A percentile compares a stretch with the other conserved stretches of the same genome.
These are phyloP conservation scores for Populus davidiana DNA, from an alignment of 345 rosid genomes.

Conservation along the genomic window DNA sequence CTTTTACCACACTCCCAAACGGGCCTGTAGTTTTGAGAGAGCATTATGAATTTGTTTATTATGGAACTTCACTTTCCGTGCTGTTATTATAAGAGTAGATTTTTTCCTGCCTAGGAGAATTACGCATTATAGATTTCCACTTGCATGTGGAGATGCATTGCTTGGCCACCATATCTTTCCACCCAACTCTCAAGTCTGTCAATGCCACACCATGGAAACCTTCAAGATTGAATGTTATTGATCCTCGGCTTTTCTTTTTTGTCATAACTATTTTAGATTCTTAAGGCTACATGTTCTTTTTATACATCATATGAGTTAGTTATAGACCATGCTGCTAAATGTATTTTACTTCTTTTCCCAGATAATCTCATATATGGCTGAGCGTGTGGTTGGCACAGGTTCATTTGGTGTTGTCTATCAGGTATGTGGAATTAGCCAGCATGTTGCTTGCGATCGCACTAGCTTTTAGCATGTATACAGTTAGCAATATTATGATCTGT, in stretches of 20 bases:
- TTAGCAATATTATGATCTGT: background rate
- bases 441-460: background rate
- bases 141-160: background rate
- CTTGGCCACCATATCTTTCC: background rate
- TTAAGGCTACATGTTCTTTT: background rate
- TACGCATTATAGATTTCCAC: background rate
- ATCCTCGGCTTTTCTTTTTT: background rate
- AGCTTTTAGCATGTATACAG: background rate
- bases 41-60: background rate
- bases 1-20: no score
- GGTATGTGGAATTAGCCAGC: slow-evolving; percentile 35
- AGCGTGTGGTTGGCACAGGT: slow-evolving; percentile 82
- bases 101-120: background rate
- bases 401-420: slow-evolving; percentile 93
- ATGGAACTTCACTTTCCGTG: background rate
- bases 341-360: slow-evolving; percentile 22
- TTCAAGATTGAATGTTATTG: background rate
- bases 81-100: background rate
- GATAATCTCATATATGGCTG: slow-evolving; percentile 78
- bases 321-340: background rate
- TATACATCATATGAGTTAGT: background rate
- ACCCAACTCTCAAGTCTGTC: background rate
- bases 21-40: background rate
- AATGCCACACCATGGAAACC: background rate
- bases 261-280: background rate